A percentile compares a stretch with the other conserved stretches of the same genome.
phyloP scores from a whole-genome alignment of 768 basidiomycete genomes.

The Pulveroboletus sp. region DNA sequence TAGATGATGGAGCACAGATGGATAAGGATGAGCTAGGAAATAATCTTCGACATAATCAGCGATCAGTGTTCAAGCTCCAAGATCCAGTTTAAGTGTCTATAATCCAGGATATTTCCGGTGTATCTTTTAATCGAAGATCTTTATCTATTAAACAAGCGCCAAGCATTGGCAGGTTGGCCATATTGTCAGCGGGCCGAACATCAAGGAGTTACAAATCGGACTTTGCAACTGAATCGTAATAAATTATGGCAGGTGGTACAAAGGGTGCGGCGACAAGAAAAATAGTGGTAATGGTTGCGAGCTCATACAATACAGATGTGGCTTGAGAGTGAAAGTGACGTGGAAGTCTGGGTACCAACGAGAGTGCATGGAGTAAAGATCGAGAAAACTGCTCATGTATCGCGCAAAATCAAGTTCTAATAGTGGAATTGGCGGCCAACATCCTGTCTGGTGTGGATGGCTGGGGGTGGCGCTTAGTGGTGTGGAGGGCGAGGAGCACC shows the following conservation, averaged over 20 bases:
- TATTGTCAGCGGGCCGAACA: neutral
- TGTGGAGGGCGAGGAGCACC: constrained; percentile 63
- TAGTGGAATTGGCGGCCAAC: constrained; percentile 14
- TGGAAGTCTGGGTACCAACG: neutral
- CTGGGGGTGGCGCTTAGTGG: constrained; percentile 19
- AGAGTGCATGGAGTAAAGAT: constrained; percentile 1
- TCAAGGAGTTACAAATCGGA: neutral
- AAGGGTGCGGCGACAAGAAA: constrained; percentile 3
- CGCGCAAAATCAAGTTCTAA: constrained; percentile 23
- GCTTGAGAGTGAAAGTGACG: neutral
- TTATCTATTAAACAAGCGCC: neutral
- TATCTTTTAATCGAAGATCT: too few species aligned
- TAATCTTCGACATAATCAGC: constrained; percentile 25
- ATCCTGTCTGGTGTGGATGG: constrained; percentile 16
- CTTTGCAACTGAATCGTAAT: constrained; percentile 8
- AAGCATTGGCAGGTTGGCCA: too few species aligned
- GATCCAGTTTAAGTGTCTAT: too few species aligned
- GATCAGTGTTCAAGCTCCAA: too few species aligned
- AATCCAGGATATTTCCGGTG: too few species aligned
- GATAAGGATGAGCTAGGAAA: constrained; percentile 30
- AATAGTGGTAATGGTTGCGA: constrained; percentile 13
- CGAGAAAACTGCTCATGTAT: neutral
- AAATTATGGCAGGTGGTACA: constrained; percentile 26
- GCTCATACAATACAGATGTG: constrained; percentile 26
- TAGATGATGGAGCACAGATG: constrained; percentile 41